These are phyloP conservation scores for Backusella luteola DNA, from an alignment of 192 early-diverging fungal genomes.

Conservation along the genomic window DNA sequence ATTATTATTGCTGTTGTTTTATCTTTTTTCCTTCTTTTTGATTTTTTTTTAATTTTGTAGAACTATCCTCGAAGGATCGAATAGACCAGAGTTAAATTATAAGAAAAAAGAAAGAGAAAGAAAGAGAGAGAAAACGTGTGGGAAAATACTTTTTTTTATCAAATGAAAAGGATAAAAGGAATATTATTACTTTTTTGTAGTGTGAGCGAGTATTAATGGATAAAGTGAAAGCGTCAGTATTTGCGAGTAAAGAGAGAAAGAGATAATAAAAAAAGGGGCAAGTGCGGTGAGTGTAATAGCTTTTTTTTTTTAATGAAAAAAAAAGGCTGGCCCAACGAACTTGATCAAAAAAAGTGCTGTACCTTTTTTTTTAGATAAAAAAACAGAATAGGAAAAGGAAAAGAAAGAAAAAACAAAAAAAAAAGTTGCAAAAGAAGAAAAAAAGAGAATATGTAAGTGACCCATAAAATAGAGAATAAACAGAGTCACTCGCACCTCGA, in stretches of 20 bases:
- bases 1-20: not conserved
- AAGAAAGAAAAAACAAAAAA: constrained; percentile 10
- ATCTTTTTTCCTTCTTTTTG: not conserved
- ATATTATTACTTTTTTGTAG: not conserved
- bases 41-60: not conserved
- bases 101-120: not conserved
- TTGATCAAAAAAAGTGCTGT: not conserved
- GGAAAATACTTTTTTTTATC: not conserved
- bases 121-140: not conserved
- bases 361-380: not conserved
- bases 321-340: not conserved
- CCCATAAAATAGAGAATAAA: constrained; percentile 6
- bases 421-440: constrained; percentile 3
- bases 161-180: not conserved
- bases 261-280: not conserved
- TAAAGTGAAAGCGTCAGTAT: not conserved
- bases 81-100: not conserved
- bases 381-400: not conserved
- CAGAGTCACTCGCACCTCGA: constrained; percentile 12
- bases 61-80: not conserved
- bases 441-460: not conserved
- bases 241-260: not conserved
- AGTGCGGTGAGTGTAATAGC: not conserved
- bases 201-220: not conserved
- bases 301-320: constrained; percentile 5